Percentiles rank a stretch among this genome's conserved stretches.
Conservation (phyloP, 345 rosid species). For the Melastoma malabathricum region DNA sequence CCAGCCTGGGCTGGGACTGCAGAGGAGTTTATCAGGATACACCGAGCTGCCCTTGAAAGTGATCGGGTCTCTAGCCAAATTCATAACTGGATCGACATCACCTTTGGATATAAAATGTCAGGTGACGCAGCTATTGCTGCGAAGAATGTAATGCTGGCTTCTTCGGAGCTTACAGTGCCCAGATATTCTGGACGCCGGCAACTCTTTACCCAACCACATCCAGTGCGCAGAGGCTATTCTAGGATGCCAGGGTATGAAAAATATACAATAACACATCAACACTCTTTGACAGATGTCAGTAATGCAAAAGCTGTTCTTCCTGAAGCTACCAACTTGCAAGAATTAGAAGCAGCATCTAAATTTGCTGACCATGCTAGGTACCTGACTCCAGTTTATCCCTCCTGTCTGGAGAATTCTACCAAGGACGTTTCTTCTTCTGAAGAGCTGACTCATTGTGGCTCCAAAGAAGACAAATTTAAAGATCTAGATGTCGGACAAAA, state of each 20-base stretch:
- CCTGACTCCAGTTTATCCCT: slow-evolving; percentile 49
- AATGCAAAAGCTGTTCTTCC: slow-evolving; percentile 27
- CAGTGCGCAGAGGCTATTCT: slow-evolving; percentile 32
- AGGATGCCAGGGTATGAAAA: slow-evolving; percentile 15
- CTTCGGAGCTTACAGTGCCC: slow-evolving; percentile 53
- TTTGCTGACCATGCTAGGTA: slow-evolving; percentile 60
- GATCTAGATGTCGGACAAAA: slow-evolving; percentile 20
- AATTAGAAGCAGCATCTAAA: slow-evolving; percentile 58
- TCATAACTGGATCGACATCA: slow-evolving; percentile 88
- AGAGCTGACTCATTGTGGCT: slow-evolving; percentile 19
- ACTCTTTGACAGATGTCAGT: slow-evolving; percentile 26
- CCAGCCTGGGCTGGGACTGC: slow-evolving; percentile 76
- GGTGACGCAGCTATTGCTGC: slow-evolving; percentile 81
- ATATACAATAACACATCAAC: slow-evolving; percentile 16
- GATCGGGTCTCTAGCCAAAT: slow-evolving; percentile 53
- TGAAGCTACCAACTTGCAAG: slow-evolving; percentile 42
- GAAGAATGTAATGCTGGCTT: slow-evolving; percentile 86
- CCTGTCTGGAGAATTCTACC: slow-evolving; percentile 8
- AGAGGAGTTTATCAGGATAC: slow-evolving; percentile 74
- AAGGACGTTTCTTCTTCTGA: slow-evolving; percentile 17
- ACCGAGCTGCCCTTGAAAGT: slow-evolving; percentile 81
- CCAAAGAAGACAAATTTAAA: slow-evolving; percentile 15
- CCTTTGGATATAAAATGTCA: slow-evolving; percentile 85
- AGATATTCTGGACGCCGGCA: slow-evolving; percentile 82
- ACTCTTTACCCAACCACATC: slow-evolving; percentile 69